Evolutionary conservation across 331 rosid genomes (phyloP).

Genomic region (Acacia pycnantha): DNA sequence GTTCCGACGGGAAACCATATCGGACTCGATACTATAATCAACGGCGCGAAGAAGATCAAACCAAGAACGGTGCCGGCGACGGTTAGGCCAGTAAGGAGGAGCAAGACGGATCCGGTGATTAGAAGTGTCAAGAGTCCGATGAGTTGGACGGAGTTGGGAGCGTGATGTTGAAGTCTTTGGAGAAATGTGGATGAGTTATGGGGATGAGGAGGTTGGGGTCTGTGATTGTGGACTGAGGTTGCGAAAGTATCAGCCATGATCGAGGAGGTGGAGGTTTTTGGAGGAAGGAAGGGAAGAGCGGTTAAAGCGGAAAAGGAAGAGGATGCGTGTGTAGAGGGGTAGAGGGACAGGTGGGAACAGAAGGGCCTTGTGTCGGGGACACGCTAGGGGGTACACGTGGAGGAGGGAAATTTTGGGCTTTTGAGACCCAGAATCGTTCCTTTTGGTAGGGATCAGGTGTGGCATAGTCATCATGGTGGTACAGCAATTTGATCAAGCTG

Average conservation of each 20-base stretch:
- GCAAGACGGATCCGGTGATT: constrained; percentile 54
- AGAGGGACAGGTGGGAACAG: too few relatives aligned
- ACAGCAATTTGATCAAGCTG: too few relatives aligned
- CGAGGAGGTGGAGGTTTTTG: constrained; percentile 1
- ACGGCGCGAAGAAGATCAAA: constrained; percentile 54
- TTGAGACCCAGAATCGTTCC: too few relatives aligned
- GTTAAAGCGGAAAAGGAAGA: too few relatives aligned
- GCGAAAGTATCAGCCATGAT: constrained; percentile 6
- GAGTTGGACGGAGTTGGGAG: constrained; percentile 64
- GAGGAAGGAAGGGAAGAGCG: too few relatives aligned
- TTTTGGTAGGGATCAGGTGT: too few relatives aligned
- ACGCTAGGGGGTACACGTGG: too few relatives aligned
- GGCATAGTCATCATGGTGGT: too few relatives aligned
- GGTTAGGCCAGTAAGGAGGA: constrained; percentile 65
- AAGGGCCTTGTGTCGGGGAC: too few relatives aligned
- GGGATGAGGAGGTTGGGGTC: too few relatives aligned
- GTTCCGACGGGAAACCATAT: constrained; percentile 67
- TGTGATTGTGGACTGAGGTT: background rate
- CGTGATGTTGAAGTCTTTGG: constrained; percentile 38
- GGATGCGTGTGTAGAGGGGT: too few relatives aligned
- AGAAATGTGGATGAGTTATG: constrained; percentile 37
- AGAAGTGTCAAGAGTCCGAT: constrained; percentile 55
- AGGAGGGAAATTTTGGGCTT: too few relatives aligned
- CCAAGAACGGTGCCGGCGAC: constrained; percentile 36
- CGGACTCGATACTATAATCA: constrained; percentile 63